phyloP scores from a whole-genome alignment of 148 eudicot genomes.

The Amaranthus hypochondriacus region DNA sequence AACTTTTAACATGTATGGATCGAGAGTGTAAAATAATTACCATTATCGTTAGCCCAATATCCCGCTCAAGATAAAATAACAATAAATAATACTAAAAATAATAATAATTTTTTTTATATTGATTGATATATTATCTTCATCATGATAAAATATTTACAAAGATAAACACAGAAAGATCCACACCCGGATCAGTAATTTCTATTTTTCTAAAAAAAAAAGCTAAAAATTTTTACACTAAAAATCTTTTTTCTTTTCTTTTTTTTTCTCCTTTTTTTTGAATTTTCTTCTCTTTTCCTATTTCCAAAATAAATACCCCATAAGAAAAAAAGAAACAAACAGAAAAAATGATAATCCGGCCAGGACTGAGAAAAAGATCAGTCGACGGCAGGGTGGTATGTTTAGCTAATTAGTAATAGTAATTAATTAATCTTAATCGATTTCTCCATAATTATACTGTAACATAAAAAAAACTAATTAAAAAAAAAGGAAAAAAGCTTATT shows the following conservation, averaged over 20 bases:
- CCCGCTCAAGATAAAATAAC: neutral
- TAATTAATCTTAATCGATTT: too few relatives aligned
- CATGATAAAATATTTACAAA: conserved; percentile 25
- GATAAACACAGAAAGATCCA: neutral
- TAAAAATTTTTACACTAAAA: conserved; percentile 5
- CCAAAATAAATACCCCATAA: neutral
- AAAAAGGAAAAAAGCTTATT: too few relatives aligned
- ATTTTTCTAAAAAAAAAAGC: conserved; percentile 13
- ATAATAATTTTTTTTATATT: conserved; percentile 7
- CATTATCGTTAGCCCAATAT: neutral
- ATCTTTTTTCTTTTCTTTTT: neutral
- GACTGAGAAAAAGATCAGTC: conserved; percentile 32
- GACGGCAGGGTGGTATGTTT: conserved; percentile 12
- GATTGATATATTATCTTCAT: conserved; percentile 11
- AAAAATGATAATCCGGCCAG: conserved; percentile 16
- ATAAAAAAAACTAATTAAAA: neutral
- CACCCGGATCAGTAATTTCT: conserved; percentile 8
- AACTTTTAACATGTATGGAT: too few relatives aligned
- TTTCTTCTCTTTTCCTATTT: neutral
- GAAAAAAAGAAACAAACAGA: conserved; percentile 17
- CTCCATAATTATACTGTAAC: neutral
- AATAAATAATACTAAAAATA: neutral
- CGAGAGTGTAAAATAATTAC: too few relatives aligned
- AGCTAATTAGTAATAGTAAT: neutral
- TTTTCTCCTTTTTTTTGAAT: neutral